Conservation (phyloP, 179 eudicot genomes). For the Sideroxylon spinosum region DNA sequence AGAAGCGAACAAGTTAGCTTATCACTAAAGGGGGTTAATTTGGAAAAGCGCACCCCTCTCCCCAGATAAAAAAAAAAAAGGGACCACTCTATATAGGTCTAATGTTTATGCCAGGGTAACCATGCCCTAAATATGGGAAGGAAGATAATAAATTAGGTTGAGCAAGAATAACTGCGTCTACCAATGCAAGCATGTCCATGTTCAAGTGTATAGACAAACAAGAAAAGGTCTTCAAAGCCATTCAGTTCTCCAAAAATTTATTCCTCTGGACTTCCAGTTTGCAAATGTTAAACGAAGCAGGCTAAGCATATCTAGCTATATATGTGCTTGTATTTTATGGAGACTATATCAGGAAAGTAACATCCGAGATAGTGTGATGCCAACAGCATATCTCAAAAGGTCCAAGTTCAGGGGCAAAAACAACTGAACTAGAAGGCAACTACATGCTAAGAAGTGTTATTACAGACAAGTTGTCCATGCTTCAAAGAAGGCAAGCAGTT, state of each 20-base stretch:
- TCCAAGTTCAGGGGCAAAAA: neutral
- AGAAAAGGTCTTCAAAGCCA: neutral
- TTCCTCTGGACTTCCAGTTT: neutral
- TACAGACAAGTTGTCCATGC: neutral
- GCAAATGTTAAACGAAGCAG: neutral
- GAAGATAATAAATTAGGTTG: neutral
- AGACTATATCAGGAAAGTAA: neutral
- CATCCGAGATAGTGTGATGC: neutral
- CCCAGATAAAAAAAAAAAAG: too few species aligned
- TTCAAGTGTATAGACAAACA: neutral
- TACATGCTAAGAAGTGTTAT: neutral
- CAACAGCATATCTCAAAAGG: slow-evolving; percentile 2
- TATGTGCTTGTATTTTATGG: neutral
- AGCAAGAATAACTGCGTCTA: neutral
- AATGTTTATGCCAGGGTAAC: neutral
- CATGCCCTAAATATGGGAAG: neutral
- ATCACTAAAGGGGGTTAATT: neutral
- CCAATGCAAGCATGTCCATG: neutral
- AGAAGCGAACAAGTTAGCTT: too few species aligned
- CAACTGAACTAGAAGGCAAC: neutral
- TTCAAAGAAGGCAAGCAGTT: neutral
- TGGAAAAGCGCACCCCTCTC: too few species aligned
- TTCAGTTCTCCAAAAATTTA: neutral
- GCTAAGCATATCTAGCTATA: neutral
- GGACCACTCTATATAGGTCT: too few species aligned